Evolutionary conservation across 805 yeast species (phyloP).

Genomic region (Vanderwaltozyma tropicalis): DNA sequence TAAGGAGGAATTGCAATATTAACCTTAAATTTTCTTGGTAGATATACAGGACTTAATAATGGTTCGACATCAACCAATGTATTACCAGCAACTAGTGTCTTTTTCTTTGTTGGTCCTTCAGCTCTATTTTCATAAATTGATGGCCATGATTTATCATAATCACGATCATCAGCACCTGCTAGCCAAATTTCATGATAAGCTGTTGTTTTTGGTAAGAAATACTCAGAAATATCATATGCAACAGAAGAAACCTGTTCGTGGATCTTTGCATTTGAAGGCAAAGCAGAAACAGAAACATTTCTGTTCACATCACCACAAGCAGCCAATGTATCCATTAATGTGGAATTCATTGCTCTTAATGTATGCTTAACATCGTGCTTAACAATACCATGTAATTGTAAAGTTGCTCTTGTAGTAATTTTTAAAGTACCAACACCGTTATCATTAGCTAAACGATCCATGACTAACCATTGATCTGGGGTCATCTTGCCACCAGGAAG

Average conservation of each 20-base stretch:
- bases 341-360: slow-evolving; percentile 85
- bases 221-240: slow-evolving; percentile 63
- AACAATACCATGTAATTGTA: slow-evolving; percentile 90
- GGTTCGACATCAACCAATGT: slow-evolving; percentile 80
- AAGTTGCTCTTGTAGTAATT: slow-evolving; percentile 93
- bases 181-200: slow-evolving; percentile 97
- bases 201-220: slow-evolving; percentile 79
- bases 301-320: slow-evolving; percentile 98
- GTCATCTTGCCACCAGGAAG: slow-evolving; percentile 87
- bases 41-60: slow-evolving; percentile 70
- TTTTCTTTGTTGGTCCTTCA: slow-evolving; percentile 71
- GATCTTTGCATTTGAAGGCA: slow-evolving; percentile 73
- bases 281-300: slow-evolving; percentile 88
- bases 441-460: slow-evolving; percentile 70
- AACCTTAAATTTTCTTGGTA: slow-evolving; percentile 93
- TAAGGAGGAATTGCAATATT: slow-evolving; percentile 92
- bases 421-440: slow-evolving; percentile 91
- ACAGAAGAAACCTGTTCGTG: slow-evolving; percentile 62
- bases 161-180: slow-evolving; percentile 69
- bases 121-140: slow-evolving; percentile 53
- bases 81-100: slow-evolving; percentile 77
- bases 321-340: slow-evolving; percentile 85
- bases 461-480: slow-evolving; percentile 78
- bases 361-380: slow-evolving; percentile 83
- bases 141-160: slow-evolving; percentile 51